Evolutionary conservation across 169 alveolate species (phyloP).

Genomic region (Cryptosporidium tyzzeri): DNA sequence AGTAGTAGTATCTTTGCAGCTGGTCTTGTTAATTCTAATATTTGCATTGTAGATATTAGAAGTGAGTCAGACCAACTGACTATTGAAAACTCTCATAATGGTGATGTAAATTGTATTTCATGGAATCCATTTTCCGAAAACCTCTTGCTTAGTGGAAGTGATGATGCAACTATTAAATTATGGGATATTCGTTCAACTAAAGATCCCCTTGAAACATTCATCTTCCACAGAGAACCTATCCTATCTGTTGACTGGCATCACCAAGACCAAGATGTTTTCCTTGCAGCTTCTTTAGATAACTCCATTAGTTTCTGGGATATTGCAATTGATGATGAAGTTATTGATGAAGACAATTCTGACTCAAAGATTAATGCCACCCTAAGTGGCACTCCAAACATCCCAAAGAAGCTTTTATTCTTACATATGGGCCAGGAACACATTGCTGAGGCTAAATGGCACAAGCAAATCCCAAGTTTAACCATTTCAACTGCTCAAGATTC

Average conservation of each 20-base stretch:
- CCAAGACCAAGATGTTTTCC: constrained; percentile 62
- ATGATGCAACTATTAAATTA: constrained; percentile 47
- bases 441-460: constrained; percentile 76
- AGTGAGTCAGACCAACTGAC: constrained; percentile 17
- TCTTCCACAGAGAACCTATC: constrained; percentile 56
- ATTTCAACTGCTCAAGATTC: constrained; percentile 74
- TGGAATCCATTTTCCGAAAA: constrained; percentile 71
- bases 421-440: constrained; percentile 76
- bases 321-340: constrained; percentile 35
- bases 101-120: constrained; percentile 67
- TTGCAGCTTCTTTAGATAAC: constrained; percentile 70
- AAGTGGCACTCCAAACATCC: background rate
- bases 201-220: constrained; percentile 25
- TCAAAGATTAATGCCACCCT: background rate
- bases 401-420: constrained; percentile 48
- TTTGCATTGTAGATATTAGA: constrained; percentile 46
- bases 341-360: constrained; percentile 20
- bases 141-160: constrained; percentile 66
- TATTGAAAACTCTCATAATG: constrained; percentile 49
- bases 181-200: constrained; percentile 63
- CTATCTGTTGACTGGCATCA: constrained; percentile 65
- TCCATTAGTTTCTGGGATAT: constrained; percentile 74
- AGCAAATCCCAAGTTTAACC: constrained; percentile 61
- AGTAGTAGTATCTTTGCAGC: constrained; percentile 53
- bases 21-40: constrained; percentile 64